Evolutionary conservation across 257 asterid species (phyloP).

Genomic region (Agastache rugosa): DNA sequence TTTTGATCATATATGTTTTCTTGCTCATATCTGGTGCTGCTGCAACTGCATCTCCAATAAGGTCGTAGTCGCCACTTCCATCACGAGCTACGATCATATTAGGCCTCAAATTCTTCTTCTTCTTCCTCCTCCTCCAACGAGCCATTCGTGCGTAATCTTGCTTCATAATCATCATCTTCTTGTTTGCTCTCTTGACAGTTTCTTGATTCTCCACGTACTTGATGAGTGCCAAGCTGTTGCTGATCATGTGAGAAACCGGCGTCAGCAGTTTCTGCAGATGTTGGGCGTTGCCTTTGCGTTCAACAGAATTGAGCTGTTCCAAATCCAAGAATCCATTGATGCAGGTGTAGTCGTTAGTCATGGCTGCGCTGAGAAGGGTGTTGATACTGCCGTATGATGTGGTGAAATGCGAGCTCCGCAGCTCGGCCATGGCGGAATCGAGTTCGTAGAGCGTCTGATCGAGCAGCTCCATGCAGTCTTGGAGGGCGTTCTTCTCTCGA

Average conservation of each 20-base stretch:
- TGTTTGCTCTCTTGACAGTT: conserved; percentile 43
- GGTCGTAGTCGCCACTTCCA: conserved; percentile 50
- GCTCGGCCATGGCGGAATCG: conserved; percentile 42
- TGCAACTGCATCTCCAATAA: conserved; percentile 53
- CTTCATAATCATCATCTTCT: not conserved
- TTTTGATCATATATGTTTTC: conserved; percentile 47
- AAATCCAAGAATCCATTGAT: conserved; percentile 66
- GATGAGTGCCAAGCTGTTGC: conserved; percentile 65
- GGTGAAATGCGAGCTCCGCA: conserved; percentile 32
- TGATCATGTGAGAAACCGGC: conserved; percentile 65
- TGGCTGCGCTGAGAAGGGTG: conserved; percentile 71
- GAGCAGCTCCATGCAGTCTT: conserved; percentile 64
- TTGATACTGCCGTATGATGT: conserved; percentile 53
- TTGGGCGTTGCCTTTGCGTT: conserved; percentile 34
- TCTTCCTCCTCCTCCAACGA: conserved; percentile 28
- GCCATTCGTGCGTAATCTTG: conserved; percentile 20
- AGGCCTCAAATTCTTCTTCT: conserved; percentile 25
- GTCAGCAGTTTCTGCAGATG: conserved; percentile 47
- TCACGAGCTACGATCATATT: conserved; percentile 52
- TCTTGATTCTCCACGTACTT: conserved; percentile 47
- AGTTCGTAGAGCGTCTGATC: conserved; percentile 66
- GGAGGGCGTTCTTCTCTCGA: conserved; percentile 51
- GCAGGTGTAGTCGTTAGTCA: conserved; percentile 75
- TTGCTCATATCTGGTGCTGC: conserved; percentile 53
- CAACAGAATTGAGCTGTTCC: conserved; percentile 38